Base-by-base conservation (phyloP, 768 basidiomycete species). In the Xerocomellus intermedius region DNA sequence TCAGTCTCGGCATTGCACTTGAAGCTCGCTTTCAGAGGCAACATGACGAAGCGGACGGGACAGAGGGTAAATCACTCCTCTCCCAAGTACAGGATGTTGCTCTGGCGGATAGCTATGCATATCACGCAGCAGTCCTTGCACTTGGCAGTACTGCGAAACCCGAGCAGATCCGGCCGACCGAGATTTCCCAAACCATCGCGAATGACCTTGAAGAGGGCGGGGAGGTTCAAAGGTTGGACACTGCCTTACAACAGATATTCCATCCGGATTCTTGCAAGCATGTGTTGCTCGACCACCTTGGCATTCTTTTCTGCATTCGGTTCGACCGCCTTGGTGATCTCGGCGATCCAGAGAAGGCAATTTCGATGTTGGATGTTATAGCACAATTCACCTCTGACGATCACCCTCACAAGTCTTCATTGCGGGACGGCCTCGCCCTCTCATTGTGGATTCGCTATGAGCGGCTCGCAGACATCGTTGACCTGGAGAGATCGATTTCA, bases 1-100 rank as follows among this genome's bases (percentile, higher is more conserved):
- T 48, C 16, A 49, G 36, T 35, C 50, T 59, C 13, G 39, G 38
- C 13, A 35, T 24, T 16, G 57, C 57, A 8, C 44, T 64, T 16
- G 8, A 17, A 12, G 37, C 45, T 6, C 54, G 63, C 16, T 63
- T 56, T 33, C 39, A 50, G 19, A 48, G 48, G 32, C 43, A 26
- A 26, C 50, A 30, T 0, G 7, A 50, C 17, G 30, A 36, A 19
- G 55, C 22, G 14, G 61, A 63, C 30, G 35, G 50, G 17, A 26
- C 52, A 7, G 53, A 61, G 26, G 65, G 55, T 2, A 19, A n/a
- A 28, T 13, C 33, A 7, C 26, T 53, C 3, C 39, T 52, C 8
- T 22, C 28, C 9, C 32, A 32, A 8, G 41, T 47, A 1, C 3
- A 48, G 28, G 44, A 45, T 8, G 13, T 30, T 21, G 13, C 30